Percentiles rank a stretch among this genome's conserved stretches.
Evolutionary conservation across 2,329 filamentous ascomycete genomes (phyloP).

Genomic region (Coniochaeta sp.): DNA sequence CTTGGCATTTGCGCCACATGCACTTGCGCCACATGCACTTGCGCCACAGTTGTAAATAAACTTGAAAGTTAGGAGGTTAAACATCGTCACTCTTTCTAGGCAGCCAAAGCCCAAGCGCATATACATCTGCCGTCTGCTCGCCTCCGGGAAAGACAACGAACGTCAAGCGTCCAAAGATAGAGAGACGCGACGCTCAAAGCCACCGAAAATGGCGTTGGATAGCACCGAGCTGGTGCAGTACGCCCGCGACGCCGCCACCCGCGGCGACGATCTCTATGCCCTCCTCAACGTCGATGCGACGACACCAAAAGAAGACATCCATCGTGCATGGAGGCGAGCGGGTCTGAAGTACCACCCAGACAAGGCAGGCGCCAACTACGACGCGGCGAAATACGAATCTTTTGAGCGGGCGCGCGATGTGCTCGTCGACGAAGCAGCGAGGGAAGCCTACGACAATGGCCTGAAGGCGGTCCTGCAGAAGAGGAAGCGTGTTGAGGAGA

Average conservation of each 20-base stretch:
- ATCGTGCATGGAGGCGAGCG: slow-evolving; percentile 76
- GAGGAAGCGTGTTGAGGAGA: slow-evolving; percentile 62
- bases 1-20: neutral
- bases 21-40: neutral
- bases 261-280: slow-evolving; percentile 69
- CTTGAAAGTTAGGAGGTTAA: neutral
- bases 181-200: neutral
- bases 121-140: neutral
- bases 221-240: slow-evolving; percentile 42
- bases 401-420: slow-evolving; percentile 84
- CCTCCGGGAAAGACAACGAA: neutral
- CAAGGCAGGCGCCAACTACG: slow-evolving; percentile 70
- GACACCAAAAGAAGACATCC: slow-evolving; percentile 64
- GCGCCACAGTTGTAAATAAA: neutral
- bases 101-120: neutral
- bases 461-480: slow-evolving; percentile 65
- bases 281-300: slow-evolving; percentile 62
- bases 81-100: neutral
- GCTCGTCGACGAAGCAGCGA: slow-evolving; percentile 62
- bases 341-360: slow-evolving; percentile 85
- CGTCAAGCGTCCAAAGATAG: neutral
- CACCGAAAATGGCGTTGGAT: slow-evolving; percentile 15
- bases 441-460: slow-evolving; percentile 70
- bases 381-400: slow-evolving; percentile 76
- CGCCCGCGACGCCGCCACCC: slow-evolving; percentile 52